Evolutionary conservation across 495 filamentous ascomycete species (phyloP).

Genomic region (Trichoderma parareesei): DNA sequence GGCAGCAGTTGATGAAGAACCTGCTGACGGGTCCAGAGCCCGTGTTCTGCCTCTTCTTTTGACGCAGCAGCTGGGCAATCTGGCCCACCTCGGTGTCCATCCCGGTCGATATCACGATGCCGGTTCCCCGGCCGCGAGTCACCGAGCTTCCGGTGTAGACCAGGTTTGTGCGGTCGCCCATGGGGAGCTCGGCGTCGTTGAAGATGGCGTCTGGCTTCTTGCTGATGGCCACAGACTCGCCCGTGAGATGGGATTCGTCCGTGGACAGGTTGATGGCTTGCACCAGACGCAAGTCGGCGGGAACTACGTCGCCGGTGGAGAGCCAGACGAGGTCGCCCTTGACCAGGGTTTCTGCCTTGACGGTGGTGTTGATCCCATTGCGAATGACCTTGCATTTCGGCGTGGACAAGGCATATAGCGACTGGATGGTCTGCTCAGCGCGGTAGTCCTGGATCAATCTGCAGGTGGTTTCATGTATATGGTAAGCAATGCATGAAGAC

Average conservation of each 20-base stretch:
- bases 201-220: slow-evolving; percentile 41
- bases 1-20: slow-evolving; percentile 24
- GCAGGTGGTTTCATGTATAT: slow-evolving; percentile 8
- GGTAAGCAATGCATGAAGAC: slow-evolving; percentile 8
- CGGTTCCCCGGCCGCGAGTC: slow-evolving; percentile 60
- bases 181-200: slow-evolving; percentile 40
- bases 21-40: slow-evolving; percentile 23
- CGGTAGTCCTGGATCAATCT: slow-evolving; percentile 64
- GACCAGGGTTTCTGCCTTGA: slow-evolving; percentile 58
- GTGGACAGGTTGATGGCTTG: slow-evolving; percentile 66
- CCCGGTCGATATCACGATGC: slow-evolving; percentile 62
- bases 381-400: slow-evolving; percentile 61
- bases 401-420: slow-evolving; percentile 56
- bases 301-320: slow-evolving; percentile 62
- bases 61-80: slow-evolving; percentile 56
- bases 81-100: slow-evolving; percentile 66
- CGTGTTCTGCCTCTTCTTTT: slow-evolving; percentile 22
- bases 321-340: slow-evolving; percentile 63
- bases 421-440: slow-evolving; percentile 68
- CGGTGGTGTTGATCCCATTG: slow-evolving; percentile 40
- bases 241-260: slow-evolving; percentile 67
- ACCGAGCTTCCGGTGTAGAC: slow-evolving; percentile 64
- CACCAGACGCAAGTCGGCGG: slow-evolving; percentile 58
- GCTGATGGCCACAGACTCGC: slow-evolving; percentile 66
- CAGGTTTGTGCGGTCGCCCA: slow-evolving; percentile 65